Conservation (phyloP, 164 flowering plant species). For the Aristolochia contorta region DNA sequence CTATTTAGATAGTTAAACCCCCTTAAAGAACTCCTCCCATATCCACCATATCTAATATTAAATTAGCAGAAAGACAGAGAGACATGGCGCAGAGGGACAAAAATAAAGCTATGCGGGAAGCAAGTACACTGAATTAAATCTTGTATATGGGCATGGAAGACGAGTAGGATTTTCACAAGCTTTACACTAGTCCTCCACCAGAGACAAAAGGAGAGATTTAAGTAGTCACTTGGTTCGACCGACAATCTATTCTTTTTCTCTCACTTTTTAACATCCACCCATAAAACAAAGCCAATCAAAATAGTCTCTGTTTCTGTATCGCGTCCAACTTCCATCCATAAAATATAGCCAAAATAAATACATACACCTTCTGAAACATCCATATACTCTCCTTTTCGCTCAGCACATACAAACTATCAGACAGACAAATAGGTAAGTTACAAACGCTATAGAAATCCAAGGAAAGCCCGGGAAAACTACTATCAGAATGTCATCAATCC, state of each 20-base stretch:
- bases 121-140: not conserved
- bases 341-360: not conserved
- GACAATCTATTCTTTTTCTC: not conserved
- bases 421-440: too few species aligned
- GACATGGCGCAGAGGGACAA: too few species aligned
- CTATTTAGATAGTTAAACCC: too few species aligned
- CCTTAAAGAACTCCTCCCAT: too few species aligned
- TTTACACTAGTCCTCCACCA: conserved; percentile 2
- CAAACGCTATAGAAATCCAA: too few species aligned
- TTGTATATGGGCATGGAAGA: not conserved
- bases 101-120: too few species aligned
- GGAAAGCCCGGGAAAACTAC: not conserved
- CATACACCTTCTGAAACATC: conserved; percentile 3
- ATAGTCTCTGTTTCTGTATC: too few species aligned
- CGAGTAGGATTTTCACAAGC: not conserved
- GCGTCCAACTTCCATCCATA: too few species aligned
- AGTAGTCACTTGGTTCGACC: not conserved
- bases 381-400: not conserved
- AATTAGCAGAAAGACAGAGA: too few species aligned
- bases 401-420: conserved; percentile 4
- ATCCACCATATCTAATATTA: too few species aligned
- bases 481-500: conserved; percentile 7
- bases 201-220: not conserved
- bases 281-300: not conserved
- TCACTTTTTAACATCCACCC: not conserved